Conservation (phyloP, 1,139 yeast species). For the Scheffersomyces insectosa region DNA sequence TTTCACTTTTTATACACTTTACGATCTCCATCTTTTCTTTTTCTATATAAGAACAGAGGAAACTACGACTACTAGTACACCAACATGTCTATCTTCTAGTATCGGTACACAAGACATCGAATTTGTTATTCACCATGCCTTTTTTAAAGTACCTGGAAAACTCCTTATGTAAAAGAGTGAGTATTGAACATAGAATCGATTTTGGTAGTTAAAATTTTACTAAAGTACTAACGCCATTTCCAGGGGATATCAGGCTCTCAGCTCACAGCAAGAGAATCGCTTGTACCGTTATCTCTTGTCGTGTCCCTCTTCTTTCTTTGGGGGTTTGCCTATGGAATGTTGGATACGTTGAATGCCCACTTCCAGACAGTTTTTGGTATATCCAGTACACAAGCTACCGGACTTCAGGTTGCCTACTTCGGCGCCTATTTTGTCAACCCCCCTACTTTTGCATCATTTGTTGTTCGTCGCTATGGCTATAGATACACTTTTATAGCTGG, state of each 20-base stretch:
- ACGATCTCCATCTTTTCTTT: neutral
- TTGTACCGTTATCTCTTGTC: neutral
- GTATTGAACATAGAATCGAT: neutral
- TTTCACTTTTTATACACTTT: conserved; percentile 1
- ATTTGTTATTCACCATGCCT: neutral
- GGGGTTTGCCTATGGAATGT: conserved; percentile 1
- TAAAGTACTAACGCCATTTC: neutral
- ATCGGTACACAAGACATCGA: neutral
- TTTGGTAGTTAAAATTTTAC: neutral
- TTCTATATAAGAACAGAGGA: neutral
- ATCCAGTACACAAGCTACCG: neutral
- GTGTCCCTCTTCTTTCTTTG: neutral
- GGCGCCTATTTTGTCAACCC: neutral
- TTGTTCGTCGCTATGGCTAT: neutral
- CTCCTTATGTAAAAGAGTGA: neutral
- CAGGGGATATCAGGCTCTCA: neutral
- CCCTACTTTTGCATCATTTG: neutral
- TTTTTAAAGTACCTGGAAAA: neutral
- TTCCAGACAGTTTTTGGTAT: neutral
- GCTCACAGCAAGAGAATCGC: neutral
- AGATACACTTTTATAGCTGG: neutral
- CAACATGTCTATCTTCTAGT: neutral
- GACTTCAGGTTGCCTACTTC: neutral
- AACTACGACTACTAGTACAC: neutral
- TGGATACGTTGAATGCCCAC: conserved; percentile 1